A percentile compares a stretch with the other conserved stretches of the same genome.
These are phyloP conservation scores for Yamagishiella unicocca DNA, from an alignment of 139 green algal genomes.

Conservation along the genomic window DNA sequence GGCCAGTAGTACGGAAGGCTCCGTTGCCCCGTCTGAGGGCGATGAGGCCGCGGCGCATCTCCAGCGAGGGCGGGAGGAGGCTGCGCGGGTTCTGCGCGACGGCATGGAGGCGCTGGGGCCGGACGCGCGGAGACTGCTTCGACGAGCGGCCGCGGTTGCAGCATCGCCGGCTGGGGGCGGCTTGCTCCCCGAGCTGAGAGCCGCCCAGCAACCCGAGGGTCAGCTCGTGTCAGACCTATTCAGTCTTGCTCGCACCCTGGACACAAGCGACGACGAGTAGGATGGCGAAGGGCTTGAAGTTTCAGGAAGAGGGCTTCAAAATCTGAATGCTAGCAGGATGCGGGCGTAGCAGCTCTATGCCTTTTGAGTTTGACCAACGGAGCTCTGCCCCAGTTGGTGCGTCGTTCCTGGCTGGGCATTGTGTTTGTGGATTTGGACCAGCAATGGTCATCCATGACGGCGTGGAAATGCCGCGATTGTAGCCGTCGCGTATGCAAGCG, in stretches of 20 bases:
- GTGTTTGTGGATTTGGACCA: too few species aligned
- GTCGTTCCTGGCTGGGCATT: too few species aligned
- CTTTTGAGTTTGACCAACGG: background rate
- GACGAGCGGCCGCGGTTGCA: background rate
- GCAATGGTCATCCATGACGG: too few species aligned
- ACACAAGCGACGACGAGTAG: background rate
- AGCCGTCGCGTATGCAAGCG: too few species aligned
- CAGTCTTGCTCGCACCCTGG: constrained; percentile 4
- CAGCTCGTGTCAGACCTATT: background rate
- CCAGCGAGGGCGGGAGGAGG: background rate
- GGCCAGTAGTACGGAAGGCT: background rate
- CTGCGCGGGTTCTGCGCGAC: background rate
- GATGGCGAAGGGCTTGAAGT: background rate
- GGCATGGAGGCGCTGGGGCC: background rate
- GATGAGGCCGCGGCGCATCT: background rate
- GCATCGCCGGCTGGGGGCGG: background rate
- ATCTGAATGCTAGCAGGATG: too few species aligned
- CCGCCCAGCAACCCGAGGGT: background rate
- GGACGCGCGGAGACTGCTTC: background rate
- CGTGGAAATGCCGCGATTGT: too few species aligned
- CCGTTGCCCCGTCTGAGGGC: too few species aligned
- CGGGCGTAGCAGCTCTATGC: background rate
- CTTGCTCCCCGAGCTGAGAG: background rate
- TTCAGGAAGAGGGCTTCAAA: background rate
- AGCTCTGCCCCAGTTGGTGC: too few species aligned